These are phyloP conservation scores for Oryza nivara DNA, from an alignment of 176 grass and related monocot genomes.

Conservation along the genomic window DNA sequence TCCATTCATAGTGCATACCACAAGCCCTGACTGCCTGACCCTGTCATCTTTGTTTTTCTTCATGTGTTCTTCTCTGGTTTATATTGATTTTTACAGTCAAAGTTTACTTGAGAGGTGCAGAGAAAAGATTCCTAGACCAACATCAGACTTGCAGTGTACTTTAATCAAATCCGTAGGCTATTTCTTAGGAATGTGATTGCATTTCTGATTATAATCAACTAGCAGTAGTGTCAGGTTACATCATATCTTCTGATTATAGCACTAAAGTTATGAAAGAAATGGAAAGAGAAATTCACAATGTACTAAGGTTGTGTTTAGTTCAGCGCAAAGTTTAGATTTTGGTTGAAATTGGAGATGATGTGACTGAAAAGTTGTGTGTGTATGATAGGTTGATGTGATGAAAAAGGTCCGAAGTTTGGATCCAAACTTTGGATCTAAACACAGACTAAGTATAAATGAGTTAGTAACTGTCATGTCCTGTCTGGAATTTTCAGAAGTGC, in stretches of 20 bases:
- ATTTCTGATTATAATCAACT: constrained; percentile 26
- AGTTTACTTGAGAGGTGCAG: constrained; percentile 2
- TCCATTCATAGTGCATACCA: constrained; percentile 27
- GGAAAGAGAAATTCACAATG: not conserved
- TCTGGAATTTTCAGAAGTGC: constrained; percentile 18
- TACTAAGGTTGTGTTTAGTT: not conserved
- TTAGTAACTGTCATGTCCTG: not conserved
- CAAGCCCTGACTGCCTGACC: not conserved
- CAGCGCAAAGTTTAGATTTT: too few species aligned
- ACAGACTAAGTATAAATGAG: not conserved
- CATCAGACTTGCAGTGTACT: constrained; percentile 24
- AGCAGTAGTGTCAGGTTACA: constrained; percentile 17
- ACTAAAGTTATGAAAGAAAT: not conserved
- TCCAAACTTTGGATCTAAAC: too few species aligned
- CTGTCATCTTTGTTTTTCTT: not conserved
- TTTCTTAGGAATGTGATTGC: constrained; percentile 28
- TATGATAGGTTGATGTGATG: too few species aligned
- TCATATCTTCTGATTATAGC: not conserved
- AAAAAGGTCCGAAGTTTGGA: too few species aligned
- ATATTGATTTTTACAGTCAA: not conserved
- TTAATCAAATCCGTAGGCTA: constrained; percentile 13
- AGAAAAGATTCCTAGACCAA: constrained; percentile 31
- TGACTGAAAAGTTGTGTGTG: too few species aligned
- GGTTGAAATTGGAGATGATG: too few species aligned
- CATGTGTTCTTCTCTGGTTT: not conserved